Evolutionary conservation across 192 early-diverging fungal genomes (phyloP), one percentile per base, ranked within the genome.

Genomic region (Rhizophagus prolifer): DNA sequence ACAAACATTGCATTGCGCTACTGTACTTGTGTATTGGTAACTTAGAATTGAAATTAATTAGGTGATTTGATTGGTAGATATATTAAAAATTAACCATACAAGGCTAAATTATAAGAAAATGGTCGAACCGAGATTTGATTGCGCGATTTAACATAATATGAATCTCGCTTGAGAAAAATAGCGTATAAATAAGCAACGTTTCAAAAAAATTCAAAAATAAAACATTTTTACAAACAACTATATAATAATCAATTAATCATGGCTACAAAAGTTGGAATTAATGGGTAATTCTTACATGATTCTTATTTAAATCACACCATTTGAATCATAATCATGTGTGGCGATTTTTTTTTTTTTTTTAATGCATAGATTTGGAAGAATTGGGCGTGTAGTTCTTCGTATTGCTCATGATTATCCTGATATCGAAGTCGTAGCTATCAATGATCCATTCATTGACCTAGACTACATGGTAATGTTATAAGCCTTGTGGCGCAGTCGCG

Each of bases 401-500:
- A 92, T 94, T 65, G 88, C 95, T 60, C 84, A 95, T 28, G 80
- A 88, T 79, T 88, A 94, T 85, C 81, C 89, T 46, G 76, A 89
- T 28, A 85, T 95, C 58, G 79, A 92, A 71, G 95, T 98, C 64
- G 92, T 95, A n/a, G 92, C 94, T 75, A 89, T 99, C 88, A 98
- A 98, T 86, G 97, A 99, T 86, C 96, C 96, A 69, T 98, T 98
- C 94, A 94, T 96, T 82, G 90, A 92, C 78, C 88, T 95, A 26
- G 95, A 95, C 65, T 97, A 99, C 88, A 97, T 97, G 96, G 94
- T 70, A 31, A 70, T 4, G 8, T 19, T 61, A n/a, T 26, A 2
- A 25, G 26, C 0, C 21, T 61, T n/a, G 21, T 61, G 59, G 21
- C 25, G 9, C 25, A n/a, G 10, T 12, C 10, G 41, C 10, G 2